Evolutionary conservation across 1,284 basidiomycete species (phyloP).

Genomic region (Ganoderma multipileum): DNA sequence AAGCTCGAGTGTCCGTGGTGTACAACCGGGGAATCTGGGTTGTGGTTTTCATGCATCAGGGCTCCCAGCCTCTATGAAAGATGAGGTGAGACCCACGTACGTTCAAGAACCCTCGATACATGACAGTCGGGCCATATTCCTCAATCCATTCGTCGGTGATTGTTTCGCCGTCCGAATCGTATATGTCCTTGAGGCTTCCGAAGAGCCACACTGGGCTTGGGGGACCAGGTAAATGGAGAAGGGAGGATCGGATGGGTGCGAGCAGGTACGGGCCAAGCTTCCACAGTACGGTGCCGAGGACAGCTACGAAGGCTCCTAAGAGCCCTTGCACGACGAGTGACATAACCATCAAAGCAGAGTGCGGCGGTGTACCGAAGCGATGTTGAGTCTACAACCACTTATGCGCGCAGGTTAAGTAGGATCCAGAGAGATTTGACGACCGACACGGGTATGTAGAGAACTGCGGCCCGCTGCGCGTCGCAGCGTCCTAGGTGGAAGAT

Average conservation of each 20-base stretch:
- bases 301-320: not conserved
- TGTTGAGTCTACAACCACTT: not conserved
- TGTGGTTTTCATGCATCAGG: not conserved
- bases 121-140: constrained; percentile 59
- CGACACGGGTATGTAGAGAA: not conserved
- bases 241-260: constrained; percentile 47
- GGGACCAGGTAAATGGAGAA: constrained; percentile 57
- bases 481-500: not conserved
- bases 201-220: constrained; percentile 54
- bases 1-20: constrained; percentile 41
- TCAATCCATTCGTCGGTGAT: constrained; percentile 59
- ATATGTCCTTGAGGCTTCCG: constrained; percentile 58
- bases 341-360: not conserved
- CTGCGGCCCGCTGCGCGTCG: not conserved
- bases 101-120: constrained; percentile 51
- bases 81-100: constrained; percentile 44
- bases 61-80: not conserved
- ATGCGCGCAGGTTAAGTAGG: not conserved
- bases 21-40: not conserved
- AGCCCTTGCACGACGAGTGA: not conserved
- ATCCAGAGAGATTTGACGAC: not conserved
- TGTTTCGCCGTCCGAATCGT: constrained; percentile 42
- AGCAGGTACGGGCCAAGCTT: constrained; percentile 17
- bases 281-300: constrained; percentile 2
- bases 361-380: not conserved